phyloP scores from a whole-genome alignment of 2,329 filamentous ascomycete genomes.

The Nemania diffusa region DNA sequence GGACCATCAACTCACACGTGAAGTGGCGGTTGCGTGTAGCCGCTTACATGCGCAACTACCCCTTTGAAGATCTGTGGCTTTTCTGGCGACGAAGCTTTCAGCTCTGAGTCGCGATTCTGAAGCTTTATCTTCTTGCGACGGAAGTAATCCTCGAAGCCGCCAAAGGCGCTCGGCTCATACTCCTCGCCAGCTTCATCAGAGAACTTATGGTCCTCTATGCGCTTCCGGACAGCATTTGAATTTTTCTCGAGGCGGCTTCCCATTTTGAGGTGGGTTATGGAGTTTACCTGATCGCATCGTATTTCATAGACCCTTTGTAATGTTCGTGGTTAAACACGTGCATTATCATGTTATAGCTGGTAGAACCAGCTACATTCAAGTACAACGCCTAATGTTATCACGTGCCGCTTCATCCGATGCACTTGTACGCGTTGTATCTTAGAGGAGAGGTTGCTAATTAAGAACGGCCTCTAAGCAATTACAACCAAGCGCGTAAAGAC shows the following conservation, averaged over 20 bases:
- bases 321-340: conserved; percentile 29
- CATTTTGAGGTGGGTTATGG: conserved; percentile 56
- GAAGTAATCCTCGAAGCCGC: conserved; percentile 92
- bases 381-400: neutral
- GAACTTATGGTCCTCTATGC: conserved; percentile 75
- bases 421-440: neutral
- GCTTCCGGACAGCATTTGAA: conserved; percentile 69
- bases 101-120: conserved; percentile 88
- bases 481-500: neutral
- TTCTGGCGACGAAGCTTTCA: conserved; percentile 74
- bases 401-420: neutral
- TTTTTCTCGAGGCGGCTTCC: conserved; percentile 71
- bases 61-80: conserved; percentile 90
- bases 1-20: conserved; percentile 67
- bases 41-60: conserved; percentile 90
- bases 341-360: conserved; percentile 38
- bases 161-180: conserved; percentile 87
- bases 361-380: neutral
- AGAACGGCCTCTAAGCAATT: neutral
- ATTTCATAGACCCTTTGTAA: conserved; percentile 21
- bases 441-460: neutral
- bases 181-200: conserved; percentile 87
- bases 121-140: conserved; percentile 96
- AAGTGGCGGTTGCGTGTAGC: conserved; percentile 93
- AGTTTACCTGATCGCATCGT: conserved; percentile 17